Base-by-base conservation (phyloP, 164 flowering plant genomes). In the Euptelea pleiosperma region DNA sequence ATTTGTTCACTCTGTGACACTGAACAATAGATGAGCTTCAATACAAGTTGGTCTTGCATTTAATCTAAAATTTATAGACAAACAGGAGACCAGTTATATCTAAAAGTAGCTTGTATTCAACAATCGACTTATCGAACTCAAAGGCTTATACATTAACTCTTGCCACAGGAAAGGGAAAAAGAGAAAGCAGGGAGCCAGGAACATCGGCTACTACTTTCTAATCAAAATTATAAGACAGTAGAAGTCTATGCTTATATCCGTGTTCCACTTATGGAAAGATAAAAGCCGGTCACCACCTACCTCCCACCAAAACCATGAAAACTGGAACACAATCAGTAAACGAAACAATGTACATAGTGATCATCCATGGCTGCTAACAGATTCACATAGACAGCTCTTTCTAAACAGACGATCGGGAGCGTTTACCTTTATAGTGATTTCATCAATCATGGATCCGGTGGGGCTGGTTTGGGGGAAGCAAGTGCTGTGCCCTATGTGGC, bases 331-430 rank as follows among this genome's bases (percentile, higher is more conserved):
- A 52, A 51, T 33, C 44, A 47, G 70, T 47, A 71, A 67, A 67
- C 68, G 47, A 52, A 43, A 35, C 41, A 67, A 78, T 73, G 63
- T 76, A 76, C 81, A 77, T 58, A 62, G 51, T 7, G 73, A 76
- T 70, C 87, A 75, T 79, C 85, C 76, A 75, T 74, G 85, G 85
- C 88, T 77, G 85, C 83, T 53, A 64, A 57, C 4, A 43, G 66
- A 70, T 74, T 64, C 73, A 75, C 78, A 77, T 57, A 71, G 58
- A 73, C 83, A 80, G 83, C 85, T 63, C 85, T 68, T 76, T 51
- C 25, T 63, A 37, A 67, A 79, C 77, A 62, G 85, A 80, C 63
- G 80, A 78, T 63, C 82, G 47, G 14, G 26, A 41, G 21, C 52
- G 71, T 63, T 66, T 74, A 53, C 75, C 69, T 65, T 36, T 48